phyloP scores from a whole-genome alignment of 2,329 filamentous ascomycete species.

The Aspergillus costaricaensis region DNA sequence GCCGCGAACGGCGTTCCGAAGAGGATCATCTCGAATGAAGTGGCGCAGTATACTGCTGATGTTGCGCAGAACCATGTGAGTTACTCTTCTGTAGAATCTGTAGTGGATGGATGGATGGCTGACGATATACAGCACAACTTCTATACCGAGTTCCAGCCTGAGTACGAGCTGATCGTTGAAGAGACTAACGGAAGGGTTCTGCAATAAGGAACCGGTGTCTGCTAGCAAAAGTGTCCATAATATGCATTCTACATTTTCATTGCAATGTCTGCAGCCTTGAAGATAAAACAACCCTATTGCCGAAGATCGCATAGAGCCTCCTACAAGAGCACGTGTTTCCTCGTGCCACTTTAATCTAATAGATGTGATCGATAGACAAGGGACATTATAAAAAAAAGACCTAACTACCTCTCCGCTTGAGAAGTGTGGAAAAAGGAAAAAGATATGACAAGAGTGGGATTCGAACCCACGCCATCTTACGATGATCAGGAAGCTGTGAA shows the following conservation, averaged over 20 bases:
- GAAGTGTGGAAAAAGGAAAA: neutral
- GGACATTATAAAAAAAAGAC: no score
- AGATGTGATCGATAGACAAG: no score
- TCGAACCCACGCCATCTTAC: constrained; percentile 10
- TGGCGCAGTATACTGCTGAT: constrained; percentile 39
- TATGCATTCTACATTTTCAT: neutral
- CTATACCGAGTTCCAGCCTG: constrained; percentile 44
- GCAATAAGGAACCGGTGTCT: constrained; percentile 9
- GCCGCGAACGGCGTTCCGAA: constrained; percentile 42
- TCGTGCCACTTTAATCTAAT: no score
- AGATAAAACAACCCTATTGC: neutral
- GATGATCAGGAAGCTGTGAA: constrained; percentile 11
- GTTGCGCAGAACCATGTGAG: constrained; percentile 40
- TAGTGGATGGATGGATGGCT: constrained; percentile 2
- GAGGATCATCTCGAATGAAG: constrained; percentile 36
- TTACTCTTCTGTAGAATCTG: neutral
- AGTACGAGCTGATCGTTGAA: constrained; percentile 42
- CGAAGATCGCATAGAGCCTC: neutral
- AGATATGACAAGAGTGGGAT: constrained; percentile 11
- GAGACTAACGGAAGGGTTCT: constrained; percentile 40
- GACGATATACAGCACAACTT: constrained; percentile 37
- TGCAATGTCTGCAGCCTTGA: neutral
- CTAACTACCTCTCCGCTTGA: no score
- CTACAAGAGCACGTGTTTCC: neutral
- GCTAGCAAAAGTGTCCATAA: neutral